Evolutionary conservation across 2,329 filamentous ascomycete species (phyloP), one percentile per base, ranked within the genome.

Genomic region (Penicillium decumbens): DNA sequence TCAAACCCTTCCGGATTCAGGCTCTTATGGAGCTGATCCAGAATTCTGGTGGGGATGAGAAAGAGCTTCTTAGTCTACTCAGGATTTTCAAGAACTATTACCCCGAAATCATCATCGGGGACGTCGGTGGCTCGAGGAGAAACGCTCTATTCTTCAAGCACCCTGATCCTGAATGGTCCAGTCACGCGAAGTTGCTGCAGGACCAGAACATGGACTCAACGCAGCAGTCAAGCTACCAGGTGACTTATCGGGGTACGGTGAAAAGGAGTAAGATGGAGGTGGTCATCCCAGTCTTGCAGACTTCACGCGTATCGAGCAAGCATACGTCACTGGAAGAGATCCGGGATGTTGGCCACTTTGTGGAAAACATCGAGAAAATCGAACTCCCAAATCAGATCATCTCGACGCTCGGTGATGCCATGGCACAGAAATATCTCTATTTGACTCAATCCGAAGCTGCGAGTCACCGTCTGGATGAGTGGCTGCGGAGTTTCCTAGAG

Each of bases 11-110:
- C 64, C 80, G 89, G 50, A 91, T 95, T 50, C 88, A 95, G 64
- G 75, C 82, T 38, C 73, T 95, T 4, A 75, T 80, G 62, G 77
- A 79, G 50, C 60, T 79, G 18, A 71, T 76, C 38, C 72, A 70
- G 33, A 69, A 68, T 56, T 66, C 73, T 13, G 74, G 74, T 1
- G 85, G 84, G 15, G 86, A 87, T 61, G 89, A 95, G 48, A 85
- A 85, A 42, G 80, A 83, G 44, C 73, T 95, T 30, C 77, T 87
- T 32, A 87, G 87, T 3, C 75, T 95, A 15, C 74, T 95, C 43
- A 81, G 86, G 47, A 82, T 92, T n/a, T 95, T 85, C 73, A 93
- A 93, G 65, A 89, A 92, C 65, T 95, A 92, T 68, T 95, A 92
- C 62, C 89, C 89, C 0, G 89, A 95, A 65, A 88, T 95, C 47